Evolutionary conservation across 768 basidiomycete genomes (phyloP), one percentile per base, ranked within the genome.

Genomic region (Pleurotus salmoneostramineus): DNA sequence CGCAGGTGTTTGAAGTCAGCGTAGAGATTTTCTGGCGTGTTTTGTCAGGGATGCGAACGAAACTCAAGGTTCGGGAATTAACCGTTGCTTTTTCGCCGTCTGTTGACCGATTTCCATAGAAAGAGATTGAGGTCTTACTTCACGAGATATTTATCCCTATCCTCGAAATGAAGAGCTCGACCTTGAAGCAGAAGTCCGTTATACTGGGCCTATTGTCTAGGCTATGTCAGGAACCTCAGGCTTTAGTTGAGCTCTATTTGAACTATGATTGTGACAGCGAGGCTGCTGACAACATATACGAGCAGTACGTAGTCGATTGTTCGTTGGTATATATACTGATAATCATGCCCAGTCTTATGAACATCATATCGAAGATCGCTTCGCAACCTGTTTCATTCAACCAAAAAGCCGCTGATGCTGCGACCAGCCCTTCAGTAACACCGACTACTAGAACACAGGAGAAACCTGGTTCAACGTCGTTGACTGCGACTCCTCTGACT

Each of bases 81-180:
- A 3, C 49, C n/a, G 31, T 15, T 34, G 6, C 45, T 33, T 17
- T 52, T 48, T 52, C 21, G 52, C 1, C 37, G 21, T 27, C 35
- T 14, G 27, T 10, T 43, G 27, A 55, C 15, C n/a, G 17, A 15
- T 31, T 57, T 37, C 34, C 64, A 46, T 68, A 98, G 96, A 97
- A 98, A 90, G 97, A 99, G 71, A 98, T 98, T 58, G 96, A 98
- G 71, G 95, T 99, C 37, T 79, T 99, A n/a, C 72, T 99, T 49
- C 95, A 97, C 64, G 97, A 99, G 71, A 98, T 99, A 61, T 99
- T 98, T 77, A 87, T 98, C 57, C 97, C 97, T 1, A 96, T 99
- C 49, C 78, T 98, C 58, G 97, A 99, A 73, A 98, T 99, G 95
- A 87, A 88, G 68, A 98, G 91, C 6, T 92, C 96, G 4, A 97